These are phyloP conservation scores for Apiosordaria backusii DNA, from an alignment of 495 filamentous ascomycete genomes.

Conservation along the genomic window DNA sequence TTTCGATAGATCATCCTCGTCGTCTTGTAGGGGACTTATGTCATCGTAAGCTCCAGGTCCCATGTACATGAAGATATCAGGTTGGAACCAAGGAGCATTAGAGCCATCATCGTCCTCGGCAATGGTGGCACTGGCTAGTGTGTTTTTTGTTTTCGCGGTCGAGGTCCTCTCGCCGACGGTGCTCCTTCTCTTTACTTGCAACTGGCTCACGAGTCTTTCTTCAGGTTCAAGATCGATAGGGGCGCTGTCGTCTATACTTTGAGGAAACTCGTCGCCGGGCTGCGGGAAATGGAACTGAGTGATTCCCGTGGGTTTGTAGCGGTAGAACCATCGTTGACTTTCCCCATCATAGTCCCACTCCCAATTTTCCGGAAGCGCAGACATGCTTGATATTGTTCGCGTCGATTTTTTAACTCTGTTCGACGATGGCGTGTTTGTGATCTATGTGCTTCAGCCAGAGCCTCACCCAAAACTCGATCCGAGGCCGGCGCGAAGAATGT, in stretches of 20 bases:
- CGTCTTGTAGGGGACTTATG: constrained; percentile 34
- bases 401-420: not conserved
- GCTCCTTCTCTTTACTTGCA: constrained; percentile 31
- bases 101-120: constrained; percentile 22
- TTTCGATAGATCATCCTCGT: constrained; percentile 21
- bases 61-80: constrained; percentile 42
- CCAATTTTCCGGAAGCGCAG: constrained; percentile 45
- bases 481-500: not conserved
- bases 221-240: constrained; percentile 36
- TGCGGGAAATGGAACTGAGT: constrained; percentile 49
- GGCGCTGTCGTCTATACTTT: constrained; percentile 37
- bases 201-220: constrained; percentile 36
- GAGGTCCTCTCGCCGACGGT: constrained; percentile 17
- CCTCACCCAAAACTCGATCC: not conserved
- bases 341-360: constrained; percentile 47
- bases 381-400: constrained; percentile 24
- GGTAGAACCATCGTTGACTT: constrained; percentile 42
- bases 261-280: constrained; percentile 49
- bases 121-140: constrained; percentile 13
- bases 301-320: constrained; percentile 44
- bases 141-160: constrained; percentile 14
- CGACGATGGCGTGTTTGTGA: not conserved
- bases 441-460: not conserved
- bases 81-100: constrained; percentile 37
- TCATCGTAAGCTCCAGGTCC: constrained; percentile 39